Conservation (phyloP, 1,284 basidiomycete species). For the Rhodotorula mucilaginosa region DNA sequence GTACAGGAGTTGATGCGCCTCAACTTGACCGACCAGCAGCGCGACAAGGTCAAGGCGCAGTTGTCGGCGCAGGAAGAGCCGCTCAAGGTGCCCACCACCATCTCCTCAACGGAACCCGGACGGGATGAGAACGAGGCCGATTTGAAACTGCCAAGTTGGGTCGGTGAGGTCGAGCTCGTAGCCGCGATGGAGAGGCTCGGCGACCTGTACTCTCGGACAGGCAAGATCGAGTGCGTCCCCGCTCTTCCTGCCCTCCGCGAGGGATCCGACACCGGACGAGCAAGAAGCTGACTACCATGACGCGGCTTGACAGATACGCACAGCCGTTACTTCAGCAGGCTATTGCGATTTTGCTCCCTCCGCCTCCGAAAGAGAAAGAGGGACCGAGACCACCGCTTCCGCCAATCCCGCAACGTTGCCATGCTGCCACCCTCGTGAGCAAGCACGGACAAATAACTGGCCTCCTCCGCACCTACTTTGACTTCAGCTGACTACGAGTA, state of each 20-base stretch:
- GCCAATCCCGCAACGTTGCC: constrained; percentile 29
- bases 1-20: constrained; percentile 37
- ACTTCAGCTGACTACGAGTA: background rate
- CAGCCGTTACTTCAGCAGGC: constrained; percentile 36
- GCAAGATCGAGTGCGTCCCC: constrained; percentile 30
- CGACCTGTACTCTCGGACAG: constrained; percentile 33
- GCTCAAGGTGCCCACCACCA: background rate
- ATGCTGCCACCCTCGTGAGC: constrained; percentile 37
- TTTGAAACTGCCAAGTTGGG: constrained; percentile 26
- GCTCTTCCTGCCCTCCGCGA: too few relatives aligned
- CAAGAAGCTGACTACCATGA: too few relatives aligned
- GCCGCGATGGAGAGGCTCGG: constrained; percentile 35
- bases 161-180: constrained; percentile 31
- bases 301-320: constrained; percentile 20
- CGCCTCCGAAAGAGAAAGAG: constrained; percentile 32
- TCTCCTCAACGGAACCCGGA: background rate
- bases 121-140: constrained; percentile 3
- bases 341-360: constrained; percentile 33
- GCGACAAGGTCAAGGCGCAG: constrained; percentile 13
- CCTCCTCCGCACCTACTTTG: background rate
- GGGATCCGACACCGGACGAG: background rate
- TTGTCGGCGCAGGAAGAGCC: constrained; percentile 4
- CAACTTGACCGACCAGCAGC: constrained; percentile 27
- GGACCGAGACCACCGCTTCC: constrained; percentile 7
- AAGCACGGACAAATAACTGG: too few relatives aligned